Conservation (phyloP, 202 grass and related monocot species). For the Bolboschoenoplectus hybrid region DNA sequence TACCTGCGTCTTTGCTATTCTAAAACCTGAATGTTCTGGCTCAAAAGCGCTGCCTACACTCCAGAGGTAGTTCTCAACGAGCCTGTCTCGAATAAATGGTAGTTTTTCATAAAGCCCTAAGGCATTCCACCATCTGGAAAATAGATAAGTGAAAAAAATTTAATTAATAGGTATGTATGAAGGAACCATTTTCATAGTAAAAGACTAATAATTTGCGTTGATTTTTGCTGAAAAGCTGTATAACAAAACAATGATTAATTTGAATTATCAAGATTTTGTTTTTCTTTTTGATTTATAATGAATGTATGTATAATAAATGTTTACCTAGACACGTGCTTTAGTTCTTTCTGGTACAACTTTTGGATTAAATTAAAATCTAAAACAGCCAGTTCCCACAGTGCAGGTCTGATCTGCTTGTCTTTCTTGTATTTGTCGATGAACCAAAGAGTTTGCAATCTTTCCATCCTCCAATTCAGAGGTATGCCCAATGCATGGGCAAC, state of each 20-base stretch:
- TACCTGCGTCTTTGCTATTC: conserved; percentile 8
- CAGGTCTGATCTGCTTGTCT: conserved; percentile 1
- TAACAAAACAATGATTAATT: not conserved
- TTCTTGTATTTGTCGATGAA: conserved; percentile 36
- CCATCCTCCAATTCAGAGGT: conserved; percentile 37
- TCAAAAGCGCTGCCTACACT: not conserved
- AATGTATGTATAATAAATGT: not conserved
- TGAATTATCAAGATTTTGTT: not conserved
- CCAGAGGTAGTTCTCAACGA: not conserved
- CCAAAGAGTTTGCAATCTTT: conserved; percentile 33
- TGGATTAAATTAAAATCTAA: not conserved
- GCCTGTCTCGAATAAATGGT: not conserved
- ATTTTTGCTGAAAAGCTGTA: too few relatives aligned
- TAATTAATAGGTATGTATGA: not conserved
- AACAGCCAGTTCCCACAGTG: not conserved
- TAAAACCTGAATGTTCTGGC: not conserved
- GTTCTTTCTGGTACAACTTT: not conserved
- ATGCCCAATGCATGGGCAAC: conserved; percentile 25
- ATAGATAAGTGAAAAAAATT: not conserved
- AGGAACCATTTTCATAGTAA: too few relatives aligned
- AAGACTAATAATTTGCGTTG: too few relatives aligned
- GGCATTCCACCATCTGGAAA: conserved; percentile 10
- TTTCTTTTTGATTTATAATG: not conserved
- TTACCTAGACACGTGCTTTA: not conserved
- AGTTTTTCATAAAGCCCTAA: not conserved